phyloP scores from a whole-genome alignment of 805 yeast species.

The Kazachstania bromeliacearum region DNA sequence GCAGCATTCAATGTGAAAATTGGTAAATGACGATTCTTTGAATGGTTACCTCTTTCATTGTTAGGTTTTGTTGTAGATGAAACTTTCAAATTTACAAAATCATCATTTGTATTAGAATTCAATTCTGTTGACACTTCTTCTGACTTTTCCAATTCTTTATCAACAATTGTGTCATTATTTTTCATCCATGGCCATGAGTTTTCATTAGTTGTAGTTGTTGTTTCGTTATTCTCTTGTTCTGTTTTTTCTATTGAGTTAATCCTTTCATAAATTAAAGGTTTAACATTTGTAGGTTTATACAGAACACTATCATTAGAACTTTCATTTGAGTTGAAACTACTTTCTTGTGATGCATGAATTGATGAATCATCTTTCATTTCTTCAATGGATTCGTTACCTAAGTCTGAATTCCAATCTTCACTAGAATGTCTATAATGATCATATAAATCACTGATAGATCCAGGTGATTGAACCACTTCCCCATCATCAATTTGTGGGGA shows the following conservation, averaged over 20 bases:
- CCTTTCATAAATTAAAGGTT: conserved; percentile 7
- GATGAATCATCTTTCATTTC: conserved; percentile 1
- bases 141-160: neutral
- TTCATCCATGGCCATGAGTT: conserved; percentile 6
- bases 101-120: conserved; percentile 3
- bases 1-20: conserved; percentile 6
- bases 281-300: conserved; percentile 5
- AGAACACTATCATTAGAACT: conserved; percentile 12
- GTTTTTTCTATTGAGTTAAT: too few relatives aligned
- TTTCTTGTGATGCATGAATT: conserved; percentile 8
- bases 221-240: too few relatives aligned
- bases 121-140: neutral
- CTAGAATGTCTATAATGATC: conserved; percentile 24
- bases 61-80: neutral
- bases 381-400: neutral
- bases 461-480: conserved; percentile 7
- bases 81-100: conserved; percentile 6
- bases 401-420: conserved; percentile 15
- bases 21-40: conserved; percentile 31
- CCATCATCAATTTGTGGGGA: conserved; percentile 1
- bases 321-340: conserved; percentile 12
- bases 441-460: conserved; percentile 18
- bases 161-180: conserved; percentile 3
- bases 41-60: conserved; percentile 23
- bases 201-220: conserved; percentile 1